Evolutionary conservation across 139 green algal genomes (phyloP), one percentile per base, ranked within the genome.

Genomic region (Raphidocelis subcapitata): DNA sequence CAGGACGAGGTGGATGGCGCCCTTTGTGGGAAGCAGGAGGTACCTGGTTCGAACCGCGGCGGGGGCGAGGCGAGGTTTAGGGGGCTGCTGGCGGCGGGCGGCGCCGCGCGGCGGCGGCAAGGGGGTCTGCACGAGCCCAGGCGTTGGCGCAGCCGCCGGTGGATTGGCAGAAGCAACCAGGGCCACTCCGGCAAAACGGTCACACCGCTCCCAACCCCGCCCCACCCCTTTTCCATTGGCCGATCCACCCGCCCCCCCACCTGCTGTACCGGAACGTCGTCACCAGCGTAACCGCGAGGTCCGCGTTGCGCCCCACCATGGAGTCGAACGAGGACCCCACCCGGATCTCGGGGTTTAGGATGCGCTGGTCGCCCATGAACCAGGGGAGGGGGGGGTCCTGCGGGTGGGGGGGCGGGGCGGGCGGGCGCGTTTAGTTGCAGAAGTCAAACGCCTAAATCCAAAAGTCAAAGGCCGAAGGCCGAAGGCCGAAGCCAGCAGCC

Each of bases 251-350:
- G n/a, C n/a, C n/a, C 72, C 65, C 71, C 15, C n/a, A 64, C 33
- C 32, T 44, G 26, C 47, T 69, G 47, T 67, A 71, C 33, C 67
- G 37, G 71, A 83, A 86, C 1, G 83, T 88, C 33, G 62, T 76
- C 29, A 88, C 57, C 67, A 88, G 67, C 68, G 85, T 72, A 28
- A 90, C 49, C 61, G 90, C 61, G 49, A 85, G 55, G 15, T 78
- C 67, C 5, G 85, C 31, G 67, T 63, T 52, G 77, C 73, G 76
- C 2, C 80, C 77, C 29, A 89, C 66, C 35, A 86, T 18, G 32
- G 65, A 31, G 28, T 86, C 76, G 31, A 89, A 62, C 5, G 31
- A 36, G 20, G 51, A 67, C 26, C 84, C 84, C 44, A 89, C 81
- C 29, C 65, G 56, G 69, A 89, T 84, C 36, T 23, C 56, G 16